Percentiles rank a stretch among this genome's conserved stretches.
These are phyloP conservation scores for Ciborinia camelliae DNA, from an alignment of 2,329 filamentous ascomycete species.

Conservation along the genomic window DNA sequence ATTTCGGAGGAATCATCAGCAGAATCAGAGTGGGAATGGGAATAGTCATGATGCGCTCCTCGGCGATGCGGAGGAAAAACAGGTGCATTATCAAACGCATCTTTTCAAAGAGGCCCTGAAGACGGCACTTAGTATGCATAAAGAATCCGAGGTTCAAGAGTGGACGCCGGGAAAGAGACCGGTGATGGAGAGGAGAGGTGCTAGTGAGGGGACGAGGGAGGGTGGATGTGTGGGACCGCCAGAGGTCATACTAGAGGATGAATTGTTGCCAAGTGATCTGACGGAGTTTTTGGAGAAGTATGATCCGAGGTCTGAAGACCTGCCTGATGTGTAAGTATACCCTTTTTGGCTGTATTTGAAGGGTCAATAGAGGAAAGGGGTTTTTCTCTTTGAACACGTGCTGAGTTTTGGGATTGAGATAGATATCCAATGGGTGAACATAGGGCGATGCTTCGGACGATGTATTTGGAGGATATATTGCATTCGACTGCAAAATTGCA, in stretches of 20 bases:
- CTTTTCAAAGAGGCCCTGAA: background rate
- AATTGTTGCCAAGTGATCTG: background rate
- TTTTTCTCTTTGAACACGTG: background rate
- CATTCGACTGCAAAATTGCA: conserved; percentile 23
- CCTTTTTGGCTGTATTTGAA: too few relatives aligned
- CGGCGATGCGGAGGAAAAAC: background rate
- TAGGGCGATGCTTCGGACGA: conserved; percentile 19
- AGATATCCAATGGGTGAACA: conserved; percentile 18
- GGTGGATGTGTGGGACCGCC: background rate
- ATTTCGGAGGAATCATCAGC: background rate
- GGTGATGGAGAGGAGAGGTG: background rate
- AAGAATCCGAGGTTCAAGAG: background rate
- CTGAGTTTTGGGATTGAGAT: background rate
- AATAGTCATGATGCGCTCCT: background rate
- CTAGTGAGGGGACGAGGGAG: background rate
- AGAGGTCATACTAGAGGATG: background rate
- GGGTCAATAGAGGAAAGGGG: background rate
- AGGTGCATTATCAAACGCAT: background rate
- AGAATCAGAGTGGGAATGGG: too few relatives aligned
- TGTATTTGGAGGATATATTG: conserved; percentile 25
- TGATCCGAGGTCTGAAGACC: conserved; percentile 14
- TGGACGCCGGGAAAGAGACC: background rate
- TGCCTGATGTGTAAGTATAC: conserved; percentile 10
- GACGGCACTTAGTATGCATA: background rate
- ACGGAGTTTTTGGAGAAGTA: conserved; percentile 24